Evolutionary conservation across 2,329 filamentous ascomycete genomes (phyloP), one percentile per base, ranked within the genome.

Genomic region (Leptographium procerum): DNA sequence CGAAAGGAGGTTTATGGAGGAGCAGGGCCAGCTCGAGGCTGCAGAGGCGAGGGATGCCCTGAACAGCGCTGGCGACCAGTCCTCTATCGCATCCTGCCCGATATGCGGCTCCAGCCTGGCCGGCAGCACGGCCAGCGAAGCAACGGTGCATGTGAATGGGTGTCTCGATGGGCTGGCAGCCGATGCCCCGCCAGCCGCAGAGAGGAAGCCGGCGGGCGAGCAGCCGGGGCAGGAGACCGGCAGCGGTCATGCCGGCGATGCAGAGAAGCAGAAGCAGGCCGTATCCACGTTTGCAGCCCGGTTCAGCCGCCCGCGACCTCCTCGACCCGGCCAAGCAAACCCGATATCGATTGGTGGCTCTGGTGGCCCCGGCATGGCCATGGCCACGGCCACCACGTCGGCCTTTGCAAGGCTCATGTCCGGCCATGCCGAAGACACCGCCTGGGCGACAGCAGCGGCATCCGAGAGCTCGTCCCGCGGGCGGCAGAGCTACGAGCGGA

Each of bases 361-460:
- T 13, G 58, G 51, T 10, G 55, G 33, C 4, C 52, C 26, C 61
- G 52, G 68, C 58, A 1, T 19, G 31, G n/a, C n/a, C 10, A 52
- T 34, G n/a, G 4, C 31, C 13, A 52, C n/a, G 56, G 61, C 73
- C 48, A 76, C 75, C 24, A n/a, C n/a, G n/a, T 95, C 91, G 4
- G 94, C 92, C 0, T 99, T 99, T 67, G 86, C 88, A 3, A 94
- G 89, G 68, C 78, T 99, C 59, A 99, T 99, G 94, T 89, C 91
- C 8, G 85, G 84, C 7, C 91, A 96, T 66, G 89, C 88, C 6
- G 94, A 99, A 73, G 88, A 95, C 69, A 80, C 84, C 1, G 94
- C 94, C 1, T 99, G 94, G 94, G 85, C 87, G 1, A 84, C 82
- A 40, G 94, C 94, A 14, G 91, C 92, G 0, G 88, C 89, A 1